Evolutionary conservation across 1,284 basidiomycete species (phyloP).

Genomic region (Mycosarcoma mackinlayi): DNA sequence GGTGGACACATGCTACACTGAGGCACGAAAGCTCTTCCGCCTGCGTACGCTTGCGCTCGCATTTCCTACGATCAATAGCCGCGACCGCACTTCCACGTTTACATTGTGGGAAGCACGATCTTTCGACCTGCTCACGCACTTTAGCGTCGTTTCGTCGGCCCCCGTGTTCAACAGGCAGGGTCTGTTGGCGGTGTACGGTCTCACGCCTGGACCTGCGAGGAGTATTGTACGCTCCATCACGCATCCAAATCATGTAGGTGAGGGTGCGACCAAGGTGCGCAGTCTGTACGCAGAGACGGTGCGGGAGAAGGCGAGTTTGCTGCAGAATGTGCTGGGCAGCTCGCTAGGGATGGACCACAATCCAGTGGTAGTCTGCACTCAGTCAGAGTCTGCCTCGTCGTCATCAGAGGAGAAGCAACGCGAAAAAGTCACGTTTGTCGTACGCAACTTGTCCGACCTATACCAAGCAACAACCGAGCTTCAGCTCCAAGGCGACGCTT

Average conservation of each 20-base stretch:
- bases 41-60: slow-evolving; percentile 4
- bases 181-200: slow-evolving; percentile 29
- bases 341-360: slow-evolving; percentile 32
- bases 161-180: slow-evolving; percentile 19
- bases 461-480: slow-evolving; percentile 6
- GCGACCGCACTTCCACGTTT: slow-evolving; percentile 32
- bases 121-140: slow-evolving; percentile 46
- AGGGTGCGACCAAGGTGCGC: slow-evolving; percentile 6
- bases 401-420: neutral
- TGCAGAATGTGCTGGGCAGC: slow-evolving; percentile 36
- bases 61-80: slow-evolving; percentile 21
- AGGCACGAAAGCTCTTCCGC: slow-evolving; percentile 37
- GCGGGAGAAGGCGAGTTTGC: slow-evolving; percentile 37
- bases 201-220: slow-evolving; percentile 37
- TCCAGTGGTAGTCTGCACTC: slow-evolving; percentile 16
- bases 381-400: too few relatives aligned
- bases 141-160: slow-evolving; percentile 1
- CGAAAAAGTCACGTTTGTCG: neutral
- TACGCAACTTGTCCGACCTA: slow-evolving; percentile 27
- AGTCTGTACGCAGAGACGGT: slow-evolving; percentile 60
- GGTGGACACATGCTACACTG: slow-evolving; percentile 5
- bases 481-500: too few relatives aligned
- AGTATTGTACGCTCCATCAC: slow-evolving; percentile 29
- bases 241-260: slow-evolving; percentile 6
- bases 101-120: slow-evolving; percentile 37